phyloP scores from a whole-genome alignment of 1,139 yeast species.

The Hemisphaericaspora lyxosophila region DNA sequence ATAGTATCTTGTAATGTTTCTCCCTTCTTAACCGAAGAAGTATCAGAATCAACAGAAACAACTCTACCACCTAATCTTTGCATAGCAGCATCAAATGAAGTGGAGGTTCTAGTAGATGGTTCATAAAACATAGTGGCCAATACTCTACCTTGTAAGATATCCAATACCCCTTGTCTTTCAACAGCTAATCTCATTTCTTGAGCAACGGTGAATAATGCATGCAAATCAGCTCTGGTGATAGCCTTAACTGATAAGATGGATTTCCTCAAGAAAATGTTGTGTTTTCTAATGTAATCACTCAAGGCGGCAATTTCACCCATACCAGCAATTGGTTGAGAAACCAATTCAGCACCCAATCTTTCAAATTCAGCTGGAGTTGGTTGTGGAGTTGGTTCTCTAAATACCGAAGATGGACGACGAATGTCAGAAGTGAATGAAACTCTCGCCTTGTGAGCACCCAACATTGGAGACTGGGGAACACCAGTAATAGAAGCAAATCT shows the following conservation, averaged over 20 bases:
- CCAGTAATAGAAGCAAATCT: constrained; percentile 40
- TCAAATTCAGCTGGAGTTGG: constrained; percentile 48
- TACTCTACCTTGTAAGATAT: constrained; percentile 84
- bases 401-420: constrained; percentile 43
- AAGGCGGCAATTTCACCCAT: constrained; percentile 78
- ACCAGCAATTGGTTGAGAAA: constrained; percentile 66
- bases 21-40: constrained; percentile 95
- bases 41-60: constrained; percentile 76
- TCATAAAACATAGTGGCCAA: constrained; percentile 96
- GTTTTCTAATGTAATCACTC: constrained; percentile 68
- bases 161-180: constrained; percentile 93
- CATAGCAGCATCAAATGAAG: constrained; percentile 99
- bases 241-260: constrained; percentile 87
- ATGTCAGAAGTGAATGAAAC: constrained; percentile 44
- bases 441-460: constrained; percentile 41
- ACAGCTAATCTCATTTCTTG: constrained; percentile 98
- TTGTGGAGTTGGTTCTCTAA: constrained; percentile 27
- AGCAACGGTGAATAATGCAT: constrained; percentile 90
- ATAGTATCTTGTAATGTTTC: constrained; percentile 97
- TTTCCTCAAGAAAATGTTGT: constrained; percentile 87
- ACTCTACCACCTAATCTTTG: constrained; percentile 99
- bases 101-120: constrained; percentile 95
- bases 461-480: constrained; percentile 46
- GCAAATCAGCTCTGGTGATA: constrained; percentile 83
- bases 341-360: constrained; percentile 66